Percentiles rank a stretch among this genome's conserved stretches.
Conservation (phyloP, 192 early-diverging fungal species). For the Funneliformis mosseae region DNA sequence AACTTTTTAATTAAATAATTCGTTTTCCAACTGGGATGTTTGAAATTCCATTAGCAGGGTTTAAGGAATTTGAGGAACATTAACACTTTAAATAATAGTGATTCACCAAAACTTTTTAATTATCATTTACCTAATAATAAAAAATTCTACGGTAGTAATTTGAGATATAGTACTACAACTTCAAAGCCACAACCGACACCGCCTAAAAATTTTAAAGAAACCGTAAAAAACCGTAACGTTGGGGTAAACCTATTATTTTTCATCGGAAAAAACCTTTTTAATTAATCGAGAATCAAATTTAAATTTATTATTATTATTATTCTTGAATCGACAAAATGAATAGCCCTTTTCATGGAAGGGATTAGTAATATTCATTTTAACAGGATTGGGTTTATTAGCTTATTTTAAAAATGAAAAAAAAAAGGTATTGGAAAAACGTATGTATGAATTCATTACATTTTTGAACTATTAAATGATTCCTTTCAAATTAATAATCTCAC, state of each 20-base stretch:
- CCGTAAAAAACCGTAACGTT: neutral
- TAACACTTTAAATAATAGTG: neutral
- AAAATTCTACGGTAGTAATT: neutral
- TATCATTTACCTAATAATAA: neutral
- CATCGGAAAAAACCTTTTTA: neutral
- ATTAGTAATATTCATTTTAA: constrained; percentile 55
- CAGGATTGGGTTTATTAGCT: constrained; percentile 60
- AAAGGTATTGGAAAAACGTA: constrained; percentile 51
- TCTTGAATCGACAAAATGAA: too few relatives aligned
- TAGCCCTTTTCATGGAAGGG: constrained; percentile 56
- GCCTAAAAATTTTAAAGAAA: constrained; percentile 5
- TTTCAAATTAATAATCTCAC: neutral
- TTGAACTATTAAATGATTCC: neutral
- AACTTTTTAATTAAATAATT: neutral
- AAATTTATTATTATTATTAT: neutral
- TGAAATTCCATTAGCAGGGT: neutral
- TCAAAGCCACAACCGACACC: neutral
- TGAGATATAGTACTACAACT: neutral
- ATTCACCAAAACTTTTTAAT: neutral
- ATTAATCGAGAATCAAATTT: neutral
- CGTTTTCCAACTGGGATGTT: too few relatives aligned
- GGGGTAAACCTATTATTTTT: neutral
- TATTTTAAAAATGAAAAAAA: constrained; percentile 71
- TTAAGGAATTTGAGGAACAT: neutral
- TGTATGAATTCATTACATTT: neutral